These are phyloP conservation scores for Rhizomucor miehei DNA, from an alignment of 371 early-diverging fungal species.

Conservation along the genomic window DNA sequence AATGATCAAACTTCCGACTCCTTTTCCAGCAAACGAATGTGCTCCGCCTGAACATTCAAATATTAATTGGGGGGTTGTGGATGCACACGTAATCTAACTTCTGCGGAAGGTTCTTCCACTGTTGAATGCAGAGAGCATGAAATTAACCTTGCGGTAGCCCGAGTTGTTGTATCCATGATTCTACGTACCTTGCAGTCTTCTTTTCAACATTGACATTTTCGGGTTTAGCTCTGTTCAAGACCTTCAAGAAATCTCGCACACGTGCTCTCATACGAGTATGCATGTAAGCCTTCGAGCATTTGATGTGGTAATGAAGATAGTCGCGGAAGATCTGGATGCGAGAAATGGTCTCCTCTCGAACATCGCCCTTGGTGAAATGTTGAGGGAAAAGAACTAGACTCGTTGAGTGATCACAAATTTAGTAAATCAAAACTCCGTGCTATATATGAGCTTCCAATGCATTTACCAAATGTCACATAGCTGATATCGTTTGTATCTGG, in stretches of 20 bases:
- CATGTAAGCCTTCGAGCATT: constrained; percentile 98
- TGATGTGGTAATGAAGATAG: constrained; percentile 98
- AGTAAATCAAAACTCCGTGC: constrained; percentile 1
- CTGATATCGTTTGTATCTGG: constrained; percentile 71
- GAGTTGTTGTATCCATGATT: background rate
- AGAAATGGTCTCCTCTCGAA: constrained; percentile 86
- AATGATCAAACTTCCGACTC: too few relatives aligned
- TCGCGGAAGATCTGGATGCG: constrained; percentile 96
- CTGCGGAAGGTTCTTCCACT: constrained; percentile 38
- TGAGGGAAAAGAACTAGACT: constrained; percentile 88
- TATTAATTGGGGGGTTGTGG: too few relatives aligned
- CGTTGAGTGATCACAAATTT: background rate
- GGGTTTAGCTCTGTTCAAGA: constrained; percentile 96
- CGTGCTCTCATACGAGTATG: constrained; percentile 97
- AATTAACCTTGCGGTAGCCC: background rate
- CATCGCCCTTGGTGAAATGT: constrained; percentile 73
- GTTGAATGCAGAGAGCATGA: constrained; percentile 1
- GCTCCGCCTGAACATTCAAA: too few relatives aligned
- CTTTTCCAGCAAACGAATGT: too few relatives aligned
- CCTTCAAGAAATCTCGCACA: constrained; percentile 95
- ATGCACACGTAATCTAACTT: constrained; percentile 12
- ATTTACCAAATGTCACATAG: constrained; percentile 92
- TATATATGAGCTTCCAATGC: background rate
- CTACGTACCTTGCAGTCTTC: constrained; percentile 76
- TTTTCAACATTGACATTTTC: constrained; percentile 78